Conservation (phyloP, 2,329 filamentous ascomycete species). For the Pseudodiploospora longispora region DNA sequence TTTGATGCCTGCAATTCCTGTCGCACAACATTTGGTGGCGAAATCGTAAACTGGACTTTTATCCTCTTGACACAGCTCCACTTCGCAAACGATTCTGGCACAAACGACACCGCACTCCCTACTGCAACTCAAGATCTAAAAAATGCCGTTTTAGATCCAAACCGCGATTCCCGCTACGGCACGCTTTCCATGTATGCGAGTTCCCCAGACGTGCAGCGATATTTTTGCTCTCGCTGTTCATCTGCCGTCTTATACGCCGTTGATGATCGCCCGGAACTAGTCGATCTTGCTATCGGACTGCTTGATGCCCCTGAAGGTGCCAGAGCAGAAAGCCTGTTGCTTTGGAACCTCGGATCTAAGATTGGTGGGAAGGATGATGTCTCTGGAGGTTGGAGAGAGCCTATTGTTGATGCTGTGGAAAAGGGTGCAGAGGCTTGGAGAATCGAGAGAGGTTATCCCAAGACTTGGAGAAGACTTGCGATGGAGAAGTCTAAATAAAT, state of each 20-base stretch:
- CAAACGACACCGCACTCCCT: slow-evolving; percentile 6
- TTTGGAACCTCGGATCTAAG: slow-evolving; percentile 30
- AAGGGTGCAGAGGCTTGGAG: slow-evolving; percentile 15
- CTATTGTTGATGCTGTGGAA: slow-evolving; percentile 7
- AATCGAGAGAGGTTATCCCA: slow-evolving; percentile 6
- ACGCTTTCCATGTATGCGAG: slow-evolving; percentile 36
- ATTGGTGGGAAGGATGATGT: slow-evolving; percentile 8
- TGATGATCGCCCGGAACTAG: slow-evolving; percentile 27
- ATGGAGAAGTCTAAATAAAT: background rate
- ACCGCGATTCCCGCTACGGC: slow-evolving; percentile 29
- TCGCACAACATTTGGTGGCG: slow-evolving; percentile 30
- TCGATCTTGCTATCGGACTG: slow-evolving; percentile 38
- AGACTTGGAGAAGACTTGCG: slow-evolving; percentile 9
- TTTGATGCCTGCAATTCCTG: slow-evolving; percentile 43
- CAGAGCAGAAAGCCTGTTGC: slow-evolving; percentile 34
- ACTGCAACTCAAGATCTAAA: slow-evolving; percentile 19
- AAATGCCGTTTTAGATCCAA: slow-evolving; percentile 18
- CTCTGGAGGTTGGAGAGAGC: slow-evolving; percentile 12
- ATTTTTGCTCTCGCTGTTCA: slow-evolving; percentile 41
- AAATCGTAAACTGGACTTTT: slow-evolving; percentile 40
- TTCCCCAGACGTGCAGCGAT: slow-evolving; percentile 36
- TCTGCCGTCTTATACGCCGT: slow-evolving; percentile 37
- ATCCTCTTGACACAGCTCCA: slow-evolving; percentile 29
- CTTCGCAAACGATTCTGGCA: slow-evolving; percentile 14
- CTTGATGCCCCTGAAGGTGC: slow-evolving; percentile 36